Evolutionary conservation across 257 asterid species (phyloP), one percentile per base, ranked within the genome.

Genomic region (Lantana camara): DNA sequence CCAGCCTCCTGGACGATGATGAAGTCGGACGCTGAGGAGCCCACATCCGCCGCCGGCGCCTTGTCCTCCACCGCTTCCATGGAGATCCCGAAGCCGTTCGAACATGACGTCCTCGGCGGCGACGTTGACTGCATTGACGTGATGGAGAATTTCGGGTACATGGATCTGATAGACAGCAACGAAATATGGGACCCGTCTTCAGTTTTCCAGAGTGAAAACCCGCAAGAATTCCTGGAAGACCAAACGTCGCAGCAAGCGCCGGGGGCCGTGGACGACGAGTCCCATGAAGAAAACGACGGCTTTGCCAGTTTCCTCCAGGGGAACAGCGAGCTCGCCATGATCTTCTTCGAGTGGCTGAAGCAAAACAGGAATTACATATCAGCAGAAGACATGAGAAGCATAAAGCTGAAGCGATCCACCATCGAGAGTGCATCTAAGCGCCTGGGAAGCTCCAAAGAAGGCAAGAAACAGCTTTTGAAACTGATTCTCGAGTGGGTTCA

Each of bases 401-500:
- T 93, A 5, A 93, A 82, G 59, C 92, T 93, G 8, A 85, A 80
- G 63, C 81, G 96, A 4, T 83, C 97, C 38, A 93, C 99, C 29
- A 77, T 93, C 12, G 97, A 90, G 14, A 73, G 74, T 17, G 99
- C 97, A 34, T 79, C 86, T 1, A 85, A 81, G 64, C 85, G 95
- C 0, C 63, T 93, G 17, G 99, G 99, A 0, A 73, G 65, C 61
- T 57, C 73, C 1, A 81, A 67, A 38, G 96, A 93, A 69, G 99
- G 97, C 0, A 90, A 82, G 60, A 87, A 84, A 21, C 91, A 84
- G 73, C 83, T 93, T 21, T 45, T 90, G 66, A 84, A 80, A 12
- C 87, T 93, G 24, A 87, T 93, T 8, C 87, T 93, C 14, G 86
- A 80, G 12, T 93, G 99, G 99, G 99, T 93, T 23, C 91, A 85